Base-by-base conservation (phyloP, 2,329 filamentous ascomycete genomes). In the Penicillium sp. region DNA sequence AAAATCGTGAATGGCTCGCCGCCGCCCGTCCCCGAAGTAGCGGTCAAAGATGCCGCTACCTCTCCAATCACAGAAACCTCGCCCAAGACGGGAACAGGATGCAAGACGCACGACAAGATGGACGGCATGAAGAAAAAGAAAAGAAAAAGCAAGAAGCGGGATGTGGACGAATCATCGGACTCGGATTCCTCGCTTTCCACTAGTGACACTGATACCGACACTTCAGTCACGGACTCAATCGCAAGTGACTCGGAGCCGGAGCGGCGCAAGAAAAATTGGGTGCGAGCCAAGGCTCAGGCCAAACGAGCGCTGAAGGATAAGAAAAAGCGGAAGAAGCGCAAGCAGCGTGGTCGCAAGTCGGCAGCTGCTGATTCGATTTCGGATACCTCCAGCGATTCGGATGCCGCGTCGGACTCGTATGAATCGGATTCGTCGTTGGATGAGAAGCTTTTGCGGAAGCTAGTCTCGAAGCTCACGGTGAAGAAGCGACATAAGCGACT, bases 301-400 rank as follows among this genome's bases (percentile, higher is more conserved):
- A 75, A 68, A 37, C 72, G 73, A 55, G 57, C 63, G 1, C 57
- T 65, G 31, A 74, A 70, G 44, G 63, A 68, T 26, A 59, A 61
- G 24, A 65, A 61, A 31, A 59, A 62, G 21, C 55, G 56, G 10
- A 66, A 63, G 50, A 73, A 77, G 66, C 74, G 72, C 43, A 79
- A 76, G 67, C 67, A 70, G 44, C 76, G 73, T 56, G 63, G 72
- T 8, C 72, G 66, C 70, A 74, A 67, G 66, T 67, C 62, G 58
- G 71, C 22, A 3, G 44, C 35, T 1, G 49, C 56, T 14, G 57
- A 56, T 19, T 56, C 61, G 10, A 55, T 56, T 10, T 50, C 57
- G 1, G 56, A 64, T 21, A 13, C 60, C 68, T 0, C 69, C 69
- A 19, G 58, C 67, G 70, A 71, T 22, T 65, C 64, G 0, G 70